These are phyloP conservation scores for Sphaceloma murrayae DNA, from an alignment of 2,329 filamentous ascomycete genomes.

Conservation along the genomic window DNA sequence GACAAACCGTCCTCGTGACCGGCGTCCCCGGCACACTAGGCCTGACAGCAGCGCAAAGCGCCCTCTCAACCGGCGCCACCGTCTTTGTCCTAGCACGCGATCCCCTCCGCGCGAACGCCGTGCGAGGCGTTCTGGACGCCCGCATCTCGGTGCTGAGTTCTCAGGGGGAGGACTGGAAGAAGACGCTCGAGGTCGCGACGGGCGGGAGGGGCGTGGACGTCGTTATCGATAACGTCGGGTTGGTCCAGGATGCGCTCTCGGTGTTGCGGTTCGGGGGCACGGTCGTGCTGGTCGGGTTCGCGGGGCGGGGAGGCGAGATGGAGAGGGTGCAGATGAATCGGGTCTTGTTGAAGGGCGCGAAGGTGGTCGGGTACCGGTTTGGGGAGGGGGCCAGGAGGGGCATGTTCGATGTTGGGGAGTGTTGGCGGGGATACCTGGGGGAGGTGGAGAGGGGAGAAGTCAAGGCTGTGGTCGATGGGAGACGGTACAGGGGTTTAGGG, in stretches of 20 bases:
- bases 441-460: conserved; percentile 41
- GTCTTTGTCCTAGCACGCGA: conserved; percentile 47
- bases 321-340: conserved; percentile 48
- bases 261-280: conserved; percentile 46
- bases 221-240: conserved; percentile 50
- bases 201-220: conserved; percentile 45
- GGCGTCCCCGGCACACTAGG: conserved; percentile 49
- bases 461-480: conserved; percentile 43
- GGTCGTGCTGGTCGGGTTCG: conserved; percentile 51
- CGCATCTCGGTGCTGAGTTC: conserved; percentile 35
- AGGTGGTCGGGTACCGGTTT: conserved; percentile 48
- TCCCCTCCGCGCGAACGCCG: too few species aligned
- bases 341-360: conserved; percentile 44
- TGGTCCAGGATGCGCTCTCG: conserved; percentile 46
- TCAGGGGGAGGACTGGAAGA: conserved; percentile 38
- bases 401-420: conserved; percentile 38
- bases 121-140: conserved; percentile 26
- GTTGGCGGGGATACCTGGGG: conserved; percentile 44
- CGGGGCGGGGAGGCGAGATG: conserved; percentile 44
- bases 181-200: conserved; percentile 43
- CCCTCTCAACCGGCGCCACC: conserved; percentile 42
- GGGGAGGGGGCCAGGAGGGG: conserved; percentile 46
- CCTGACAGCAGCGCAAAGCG: conserved; percentile 48
- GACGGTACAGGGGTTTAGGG: conserved; percentile 42
- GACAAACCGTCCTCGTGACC: conserved; percentile 46